Evolutionary conservation across 345 rosid species (phyloP).

Genomic region (Trapa incisa): DNA sequence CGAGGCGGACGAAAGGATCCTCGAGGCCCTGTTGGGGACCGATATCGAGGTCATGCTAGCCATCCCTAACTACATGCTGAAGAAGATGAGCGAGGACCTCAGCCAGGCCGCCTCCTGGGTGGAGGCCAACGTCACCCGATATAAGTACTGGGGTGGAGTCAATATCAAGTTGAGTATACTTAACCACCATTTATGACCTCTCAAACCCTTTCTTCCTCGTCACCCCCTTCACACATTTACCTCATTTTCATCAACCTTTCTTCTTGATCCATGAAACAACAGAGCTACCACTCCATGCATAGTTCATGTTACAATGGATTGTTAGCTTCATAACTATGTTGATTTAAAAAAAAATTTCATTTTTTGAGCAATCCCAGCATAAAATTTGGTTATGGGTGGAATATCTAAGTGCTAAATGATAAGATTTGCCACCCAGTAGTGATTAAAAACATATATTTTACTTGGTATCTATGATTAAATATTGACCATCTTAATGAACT

Average conservation of each 20-base stretch:
- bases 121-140: constrained; percentile 53
- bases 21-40: constrained; percentile 46
- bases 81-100: constrained; percentile 33
- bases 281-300: too few relatives aligned
- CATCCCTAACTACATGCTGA: constrained; percentile 61
- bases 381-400: too few relatives aligned
- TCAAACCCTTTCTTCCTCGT: neutral
- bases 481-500: neutral
- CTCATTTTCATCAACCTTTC: too few relatives aligned
- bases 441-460: neutral
- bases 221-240: neutral
- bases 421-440: neutral
- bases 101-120: constrained; percentile 60
- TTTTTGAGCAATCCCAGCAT: too few relatives aligned
- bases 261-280: too few relatives aligned
- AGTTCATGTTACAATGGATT: too few relatives aligned
- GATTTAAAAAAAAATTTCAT: too few relatives aligned
- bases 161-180: constrained; percentile 39
- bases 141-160: constrained; percentile 40
- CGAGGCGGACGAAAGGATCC: constrained; percentile 54
- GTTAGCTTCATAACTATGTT: too few relatives aligned
- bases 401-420: too few relatives aligned
- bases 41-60: constrained; percentile 77
- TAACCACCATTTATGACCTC: too few relatives aligned
- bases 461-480: neutral